Base-by-base conservation (phyloP, 768 basidiomycete genomes). In the Suillus clintonianus region DNA sequence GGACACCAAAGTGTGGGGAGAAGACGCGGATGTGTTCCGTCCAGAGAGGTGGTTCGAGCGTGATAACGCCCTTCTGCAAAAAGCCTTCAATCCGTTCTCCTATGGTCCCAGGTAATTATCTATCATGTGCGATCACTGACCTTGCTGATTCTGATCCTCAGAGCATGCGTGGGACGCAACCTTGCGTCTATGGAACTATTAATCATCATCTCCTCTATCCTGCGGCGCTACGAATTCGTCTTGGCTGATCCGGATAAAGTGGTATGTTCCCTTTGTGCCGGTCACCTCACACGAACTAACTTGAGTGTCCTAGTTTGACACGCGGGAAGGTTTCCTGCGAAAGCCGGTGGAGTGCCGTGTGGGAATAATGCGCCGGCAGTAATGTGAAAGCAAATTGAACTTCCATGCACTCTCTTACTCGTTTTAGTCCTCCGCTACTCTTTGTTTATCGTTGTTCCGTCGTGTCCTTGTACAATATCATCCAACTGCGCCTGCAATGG, bases 11-110 rank as follows among this genome's bases (percentile, higher is more conserved):
- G 81, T 89, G 1, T 96, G 95, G 95, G 95, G 95, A 7, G 81
- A 84, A 6, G 94, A 96, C 70, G 80, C 84, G 32, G 88, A 91
- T 45, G 83, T 68, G 7, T 96, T 83, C 79, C 78, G 92, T 41
- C 94, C 94, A 0, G 94, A 96, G 69, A 81, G 95, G 34, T 97
- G 92, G 92, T 86, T 94, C 65, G 92, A 92, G 70, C 77, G 82
- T 51, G 86, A 91, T 70, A 75, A 83, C 65, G 82, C 80, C 19
- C 76, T 75, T 34, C 85, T 91, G 13, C 85, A 90, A 69, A 87
- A 84, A 73, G 83, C 88, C 0, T 95, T 95, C 74, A 95, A 95
- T 68, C 91, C 92, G 0, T 95, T 94, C 74, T 93, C 91, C 1
- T 85, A 85, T 64, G 94, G 94, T 3, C 94, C 94, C 17, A 82